Evolutionary conservation across 768 basidiomycete genomes (phyloP).

Genomic region (Hericium alpestre): DNA sequence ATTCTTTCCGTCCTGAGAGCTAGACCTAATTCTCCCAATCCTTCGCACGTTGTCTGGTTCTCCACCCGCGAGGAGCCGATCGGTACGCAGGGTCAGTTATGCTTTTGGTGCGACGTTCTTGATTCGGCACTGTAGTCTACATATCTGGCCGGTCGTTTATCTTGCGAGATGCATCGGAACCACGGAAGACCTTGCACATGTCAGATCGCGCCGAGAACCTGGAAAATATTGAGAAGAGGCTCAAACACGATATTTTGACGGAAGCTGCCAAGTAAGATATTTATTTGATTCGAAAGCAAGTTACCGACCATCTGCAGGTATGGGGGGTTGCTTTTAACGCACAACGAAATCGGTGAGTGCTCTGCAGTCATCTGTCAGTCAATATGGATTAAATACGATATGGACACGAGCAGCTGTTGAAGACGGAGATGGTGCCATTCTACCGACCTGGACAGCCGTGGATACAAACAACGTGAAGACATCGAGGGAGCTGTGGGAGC

Average conservation of each 20-base stretch:
- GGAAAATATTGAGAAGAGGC: conserved; percentile 80
- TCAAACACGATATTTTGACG: conserved; percentile 85
- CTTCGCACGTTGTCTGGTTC: conserved; percentile 86
- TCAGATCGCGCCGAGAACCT: conserved; percentile 93
- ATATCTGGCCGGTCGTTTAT: conserved; percentile 91
- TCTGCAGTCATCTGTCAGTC: not conserved
- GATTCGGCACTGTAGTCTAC: conserved; percentile 41
- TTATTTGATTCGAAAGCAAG: conserved; percentile 2
- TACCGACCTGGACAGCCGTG: conserved; percentile 91
- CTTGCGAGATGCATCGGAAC: conserved; percentile 76
- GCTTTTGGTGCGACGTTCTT: not conserved
- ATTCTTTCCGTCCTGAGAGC: conserved; percentile 79
- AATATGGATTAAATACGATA: not conserved
- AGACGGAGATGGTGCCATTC: conserved; percentile 66
- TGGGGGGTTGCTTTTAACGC: conserved; percentile 84
- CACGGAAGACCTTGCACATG: conserved; percentile 64
- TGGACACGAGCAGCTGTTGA: conserved; percentile 30
- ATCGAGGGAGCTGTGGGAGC: conserved; percentile 75
- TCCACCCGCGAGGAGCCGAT: conserved; percentile 95
- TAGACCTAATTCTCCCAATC: conserved; percentile 49
- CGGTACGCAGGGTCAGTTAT: conserved; percentile 33
- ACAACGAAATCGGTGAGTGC: conserved; percentile 75
- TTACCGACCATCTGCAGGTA: conserved; percentile 37
- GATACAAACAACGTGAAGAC: conserved; percentile 79
- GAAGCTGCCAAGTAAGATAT: conserved; percentile 51